Base-by-base conservation (phyloP, 2,329 filamentous ascomycete species). In the Alternaria viburni region DNA sequence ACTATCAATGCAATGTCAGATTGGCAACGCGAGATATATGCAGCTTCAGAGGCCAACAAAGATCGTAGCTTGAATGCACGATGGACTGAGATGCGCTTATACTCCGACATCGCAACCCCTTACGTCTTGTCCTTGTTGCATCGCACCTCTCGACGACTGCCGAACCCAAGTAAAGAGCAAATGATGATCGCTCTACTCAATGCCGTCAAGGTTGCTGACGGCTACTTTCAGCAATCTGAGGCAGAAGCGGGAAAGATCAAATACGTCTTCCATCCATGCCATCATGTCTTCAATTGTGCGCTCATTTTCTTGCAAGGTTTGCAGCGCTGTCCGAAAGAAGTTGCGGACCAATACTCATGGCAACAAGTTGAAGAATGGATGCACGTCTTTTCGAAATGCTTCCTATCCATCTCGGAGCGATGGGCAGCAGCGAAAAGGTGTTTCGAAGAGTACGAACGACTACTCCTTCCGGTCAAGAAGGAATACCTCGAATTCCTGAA, bases 181-280 rank as follows among this genome's bases (percentile, higher is more conserved):
- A 69, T 74, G 36, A 66, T 79, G 62, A 62, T 65, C 17, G 77
- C 76, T 21, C 64, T 79, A 30, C 64, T 64, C 10, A 73, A 71
- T 49, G 70, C 76, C 49, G 74, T 78, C 26, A 66, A 73, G 32
- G 74, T 79, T n/a, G 77, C 77, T 5, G 71, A 74, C 12, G 74
- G 74, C 9, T 79, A 79, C 46, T 74, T 70, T 55, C 67, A 71
- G 32, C 77, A 79, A 64, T 71, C 71, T 32, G 75, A 78, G 46
- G 72, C 74, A 44, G 73, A 74, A 41, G 71, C 71, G 26, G 77
- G 77, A 12, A 71, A 74, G 55, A 78, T 78, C 63, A 79, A 79
- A 71, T 79, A 79, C 56, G 77, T 79, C 15, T 79, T 79, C 54
- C 77, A 79, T 59, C 76, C 77, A 13, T 78, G 76, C 23, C 77